These are phyloP conservation scores for Alternaria arborescens DNA, from an alignment of 2,329 filamentous ascomycete species.

Conservation along the genomic window DNA sequence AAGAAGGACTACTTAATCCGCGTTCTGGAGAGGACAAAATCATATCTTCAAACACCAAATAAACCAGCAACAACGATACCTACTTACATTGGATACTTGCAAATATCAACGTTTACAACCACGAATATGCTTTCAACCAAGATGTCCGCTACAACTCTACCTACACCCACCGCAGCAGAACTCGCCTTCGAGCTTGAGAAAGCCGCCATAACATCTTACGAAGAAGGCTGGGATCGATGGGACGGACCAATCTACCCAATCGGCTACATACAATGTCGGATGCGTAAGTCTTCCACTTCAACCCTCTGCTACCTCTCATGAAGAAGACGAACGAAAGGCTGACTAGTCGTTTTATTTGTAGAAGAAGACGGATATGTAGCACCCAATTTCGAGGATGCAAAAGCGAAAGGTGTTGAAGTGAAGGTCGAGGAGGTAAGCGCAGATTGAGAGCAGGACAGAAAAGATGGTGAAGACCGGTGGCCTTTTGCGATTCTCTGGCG, in stretches of 20 bases:
- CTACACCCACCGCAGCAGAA: conserved; percentile 19
- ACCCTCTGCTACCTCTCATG: not conserved
- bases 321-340: not conserved
- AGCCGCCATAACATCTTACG: conserved; percentile 34
- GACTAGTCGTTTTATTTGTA: not conserved
- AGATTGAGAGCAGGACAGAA: not conserved
- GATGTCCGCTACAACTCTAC: conserved; percentile 1
- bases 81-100: not conserved
- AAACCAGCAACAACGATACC: not conserved
- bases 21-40: not conserved
- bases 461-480: not conserved
- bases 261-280: conserved; percentile 33
- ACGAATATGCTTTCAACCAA: not conserved
- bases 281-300: conserved; percentile 21
- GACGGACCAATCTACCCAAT: conserved; percentile 37
- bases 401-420: not conserved
- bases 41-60: not conserved
- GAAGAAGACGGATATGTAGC: conserved; percentile 8
- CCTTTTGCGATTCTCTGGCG: not conserved
- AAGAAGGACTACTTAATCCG: not conserved
- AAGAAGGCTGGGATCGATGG: conserved; percentile 39
- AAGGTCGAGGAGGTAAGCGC: not conserved
- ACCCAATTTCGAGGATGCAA: not conserved
- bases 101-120: not conserved
- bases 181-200: conserved; percentile 36